Percentiles rank a stretch among this genome's conserved stretches.
phyloP scores from a whole-genome alignment of 2,329 filamentous ascomycete species.

The Fusarium solani-melongenae region DNA sequence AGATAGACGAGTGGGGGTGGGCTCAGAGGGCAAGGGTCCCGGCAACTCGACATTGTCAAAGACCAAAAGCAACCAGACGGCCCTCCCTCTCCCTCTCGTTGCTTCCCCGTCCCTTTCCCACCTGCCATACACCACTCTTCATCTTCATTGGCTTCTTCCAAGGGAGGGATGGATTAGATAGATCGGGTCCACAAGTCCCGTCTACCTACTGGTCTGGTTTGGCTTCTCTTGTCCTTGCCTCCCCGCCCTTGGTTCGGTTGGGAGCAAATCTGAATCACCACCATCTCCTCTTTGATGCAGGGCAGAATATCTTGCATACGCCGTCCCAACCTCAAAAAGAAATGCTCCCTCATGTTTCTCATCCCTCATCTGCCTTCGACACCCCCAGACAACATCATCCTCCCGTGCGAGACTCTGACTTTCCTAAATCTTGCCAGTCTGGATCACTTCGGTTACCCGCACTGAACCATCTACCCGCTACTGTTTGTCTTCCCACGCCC shows the following conservation, averaged over 20 bases:
- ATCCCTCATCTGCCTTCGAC: constrained; percentile 40
- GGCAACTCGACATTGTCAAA: constrained; percentile 37
- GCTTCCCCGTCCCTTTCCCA: constrained; percentile 27
- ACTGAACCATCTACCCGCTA: constrained; percentile 34
- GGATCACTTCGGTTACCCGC: constrained; percentile 39
- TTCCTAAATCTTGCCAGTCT: constrained; percentile 42
- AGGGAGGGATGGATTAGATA: constrained; percentile 40
- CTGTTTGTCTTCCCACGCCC: constrained; percentile 36
- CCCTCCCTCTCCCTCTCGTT: constrained; percentile 26
- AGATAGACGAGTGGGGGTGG: constrained; percentile 42
- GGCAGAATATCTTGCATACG: constrained; percentile 48
- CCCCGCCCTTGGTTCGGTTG: constrained; percentile 32
- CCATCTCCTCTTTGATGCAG: constrained; percentile 42
- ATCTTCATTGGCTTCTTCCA: constrained; percentile 21
- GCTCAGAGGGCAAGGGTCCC: constrained; percentile 40
- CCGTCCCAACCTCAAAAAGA: constrained; percentile 47
- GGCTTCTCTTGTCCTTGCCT: constrained; percentile 34
- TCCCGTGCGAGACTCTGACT: constrained; percentile 44
- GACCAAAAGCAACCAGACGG: constrained; percentile 42
- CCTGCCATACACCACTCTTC: constrained; percentile 10
- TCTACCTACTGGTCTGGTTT: constrained; percentile 28
- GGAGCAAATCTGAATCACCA: constrained; percentile 40
- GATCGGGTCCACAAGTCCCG: constrained; percentile 36
- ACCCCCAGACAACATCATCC: constrained; percentile 39
- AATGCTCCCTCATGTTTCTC: constrained; percentile 46